Evolutionary conservation across 2,329 filamentous ascomycete species (phyloP).

Genomic region (Talaromyces pinophilus): DNA sequence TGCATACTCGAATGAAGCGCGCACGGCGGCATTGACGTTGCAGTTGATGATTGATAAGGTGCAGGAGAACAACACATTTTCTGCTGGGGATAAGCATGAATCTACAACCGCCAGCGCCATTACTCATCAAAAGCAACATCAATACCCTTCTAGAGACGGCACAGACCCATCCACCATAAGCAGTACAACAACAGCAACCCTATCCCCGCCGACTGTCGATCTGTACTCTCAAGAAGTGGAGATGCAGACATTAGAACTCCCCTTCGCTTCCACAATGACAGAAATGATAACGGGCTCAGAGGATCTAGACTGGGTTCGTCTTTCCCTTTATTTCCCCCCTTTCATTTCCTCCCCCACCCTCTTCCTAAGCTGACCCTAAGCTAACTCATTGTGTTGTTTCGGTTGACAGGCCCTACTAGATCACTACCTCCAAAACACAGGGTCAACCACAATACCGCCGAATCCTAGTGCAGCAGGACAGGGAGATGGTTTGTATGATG

Average conservation of each 20-base stretch:
- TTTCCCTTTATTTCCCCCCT: too few species aligned
- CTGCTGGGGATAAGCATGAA: background rate
- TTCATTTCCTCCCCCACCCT: background rate
- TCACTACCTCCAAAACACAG: slow-evolving; percentile 21
- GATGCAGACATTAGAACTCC: slow-evolving; percentile 4
- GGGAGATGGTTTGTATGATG: background rate
- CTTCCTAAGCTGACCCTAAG: background rate
- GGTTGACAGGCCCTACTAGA: slow-evolving; percentile 10
- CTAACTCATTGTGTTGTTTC: background rate
- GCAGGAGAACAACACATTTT: background rate
- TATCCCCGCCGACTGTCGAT: too few species aligned
- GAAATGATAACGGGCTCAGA: slow-evolving; percentile 29
- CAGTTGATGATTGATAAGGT: slow-evolving; percentile 27
- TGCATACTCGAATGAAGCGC: slow-evolving; percentile 23
- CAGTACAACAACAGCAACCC: too few species aligned
- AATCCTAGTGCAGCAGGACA: background rate
- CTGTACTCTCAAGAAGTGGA: background rate
- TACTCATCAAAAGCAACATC: background rate
- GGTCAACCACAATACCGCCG: background rate
- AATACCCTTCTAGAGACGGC: too few species aligned
- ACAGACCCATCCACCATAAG: too few species aligned
- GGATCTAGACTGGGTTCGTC: slow-evolving; percentile 26
- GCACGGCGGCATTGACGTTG: slow-evolving; percentile 24
- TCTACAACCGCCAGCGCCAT: background rate
- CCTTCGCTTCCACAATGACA: slow-evolving; percentile 26